Conservation (phyloP, 192 early-diverging fungal species). For the Coemansia sp. region DNA sequence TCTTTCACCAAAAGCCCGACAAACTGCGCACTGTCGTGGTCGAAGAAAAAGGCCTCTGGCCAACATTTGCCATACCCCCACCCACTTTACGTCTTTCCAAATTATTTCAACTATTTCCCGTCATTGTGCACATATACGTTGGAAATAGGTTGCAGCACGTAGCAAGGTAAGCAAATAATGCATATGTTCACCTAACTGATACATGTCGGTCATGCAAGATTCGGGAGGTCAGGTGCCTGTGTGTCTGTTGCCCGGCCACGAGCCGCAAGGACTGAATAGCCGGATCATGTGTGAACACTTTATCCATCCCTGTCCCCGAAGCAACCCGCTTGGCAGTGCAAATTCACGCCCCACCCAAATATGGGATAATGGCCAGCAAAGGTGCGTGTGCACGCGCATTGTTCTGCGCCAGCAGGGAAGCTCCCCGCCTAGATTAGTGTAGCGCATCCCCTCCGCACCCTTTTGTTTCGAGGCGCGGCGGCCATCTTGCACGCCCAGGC, state of each 20-base stretch:
- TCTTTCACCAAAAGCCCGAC: constrained; percentile 7
- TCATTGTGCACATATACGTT: constrained; percentile 6
- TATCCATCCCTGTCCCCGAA: constrained; percentile 2
- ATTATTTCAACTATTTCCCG: constrained; percentile 1
- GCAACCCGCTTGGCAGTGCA: background rate
- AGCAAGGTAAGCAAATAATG: constrained; percentile 4
- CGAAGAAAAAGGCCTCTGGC: background rate
- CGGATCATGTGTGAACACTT: constrained; percentile 7
- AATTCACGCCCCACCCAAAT: background rate
- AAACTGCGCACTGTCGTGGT: background rate
- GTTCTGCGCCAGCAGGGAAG: background rate
- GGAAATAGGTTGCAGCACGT: constrained; percentile 1
- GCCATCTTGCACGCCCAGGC: background rate
- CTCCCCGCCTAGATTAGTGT: constrained; percentile 6
- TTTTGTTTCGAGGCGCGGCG: background rate
- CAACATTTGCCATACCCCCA: background rate
- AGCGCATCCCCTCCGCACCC: constrained; percentile 5
- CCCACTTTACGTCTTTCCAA: background rate
- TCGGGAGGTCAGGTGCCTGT: background rate
- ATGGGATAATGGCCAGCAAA: background rate
- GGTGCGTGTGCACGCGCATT: constrained; percentile 1
- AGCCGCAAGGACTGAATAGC: constrained; percentile 1
- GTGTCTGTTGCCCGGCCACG: background rate
- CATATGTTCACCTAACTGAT: background rate
- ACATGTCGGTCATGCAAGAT: constrained; percentile 6